A percentile compares a stretch with the other conserved stretches of the same genome.
These are phyloP conservation scores for Calophaca sinica DNA, from an alignment of 306 rosid species.

Conservation along the genomic window DNA sequence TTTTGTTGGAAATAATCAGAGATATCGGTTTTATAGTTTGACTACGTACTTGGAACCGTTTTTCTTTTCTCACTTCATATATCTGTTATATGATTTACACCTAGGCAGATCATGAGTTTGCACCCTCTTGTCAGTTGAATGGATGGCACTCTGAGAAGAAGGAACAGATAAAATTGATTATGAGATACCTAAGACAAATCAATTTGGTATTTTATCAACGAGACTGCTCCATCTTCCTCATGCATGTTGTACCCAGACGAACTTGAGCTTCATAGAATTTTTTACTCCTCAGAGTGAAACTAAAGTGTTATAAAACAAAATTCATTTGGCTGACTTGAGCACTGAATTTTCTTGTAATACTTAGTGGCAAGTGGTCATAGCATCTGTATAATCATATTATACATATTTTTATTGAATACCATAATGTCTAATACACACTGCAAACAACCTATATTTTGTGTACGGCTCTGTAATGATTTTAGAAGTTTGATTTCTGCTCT, in stretches of 20 bases:
- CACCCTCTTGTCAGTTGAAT: constrained; percentile 12
- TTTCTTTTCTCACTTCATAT: constrained; percentile 31
- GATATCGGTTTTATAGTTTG: constrained; percentile 15
- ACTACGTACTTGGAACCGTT: neutral
- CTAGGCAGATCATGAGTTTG: constrained; percentile 38
- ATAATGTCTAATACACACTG: neutral
- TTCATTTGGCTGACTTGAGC: constrained; percentile 17
- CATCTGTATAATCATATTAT: neutral
- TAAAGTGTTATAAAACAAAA: constrained; percentile 7
- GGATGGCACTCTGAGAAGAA: constrained; percentile 25
- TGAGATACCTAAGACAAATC: constrained; percentile 2
- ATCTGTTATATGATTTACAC: constrained; percentile 30
- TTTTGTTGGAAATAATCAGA: constrained; percentile 37
- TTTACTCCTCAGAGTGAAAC: constrained; percentile 10
- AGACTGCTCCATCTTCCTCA: constrained; percentile 12
- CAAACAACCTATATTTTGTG: constrained; percentile 8
- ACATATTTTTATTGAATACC: neutral
- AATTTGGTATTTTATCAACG: constrained; percentile 14
- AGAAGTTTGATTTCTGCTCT: constrained; percentile 15
- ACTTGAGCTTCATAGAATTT: neutral
- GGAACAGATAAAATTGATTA: constrained; percentile 6
- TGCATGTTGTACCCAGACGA: constrained; percentile 30
- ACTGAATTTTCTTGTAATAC: constrained; percentile 21
- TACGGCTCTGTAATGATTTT: constrained; percentile 2
- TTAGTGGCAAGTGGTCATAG: constrained; percentile 17